Evolutionary conservation across 352 stramenopile genomes (phyloP).

Genomic region (Phytophthora ramorum): DNA sequence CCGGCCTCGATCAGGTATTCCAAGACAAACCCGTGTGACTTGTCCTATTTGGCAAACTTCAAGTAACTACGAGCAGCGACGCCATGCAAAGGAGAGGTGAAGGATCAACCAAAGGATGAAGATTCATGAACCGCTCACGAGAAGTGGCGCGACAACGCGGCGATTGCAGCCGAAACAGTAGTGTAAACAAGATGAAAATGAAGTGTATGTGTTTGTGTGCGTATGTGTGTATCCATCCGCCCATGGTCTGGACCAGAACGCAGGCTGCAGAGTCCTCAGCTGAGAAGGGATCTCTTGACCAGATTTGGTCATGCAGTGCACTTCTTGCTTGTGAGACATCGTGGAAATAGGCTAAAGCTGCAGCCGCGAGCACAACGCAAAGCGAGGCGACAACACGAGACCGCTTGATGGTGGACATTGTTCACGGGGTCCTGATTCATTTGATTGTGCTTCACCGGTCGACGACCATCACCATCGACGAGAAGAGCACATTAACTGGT

Average conservation of each 20-base stretch:
- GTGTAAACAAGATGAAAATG: constrained; percentile 24
- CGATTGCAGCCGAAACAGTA: constrained; percentile 10
- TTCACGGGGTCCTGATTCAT: neutral
- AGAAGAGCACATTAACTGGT: constrained; percentile 3
- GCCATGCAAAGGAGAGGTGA: constrained; percentile 13
- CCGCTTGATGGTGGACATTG: neutral
- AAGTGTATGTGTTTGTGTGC: neutral
- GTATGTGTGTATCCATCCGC: neutral
- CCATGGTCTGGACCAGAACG: constrained; percentile 14
- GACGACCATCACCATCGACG: neutral
- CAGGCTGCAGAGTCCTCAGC: constrained; percentile 6
- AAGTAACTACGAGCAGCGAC: constrained; percentile 36
- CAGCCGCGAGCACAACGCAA: neutral
- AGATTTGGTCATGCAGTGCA: constrained; percentile 21
- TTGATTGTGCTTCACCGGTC: too few species aligned
- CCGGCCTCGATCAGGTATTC: constrained; percentile 37
- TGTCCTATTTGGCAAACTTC: constrained; percentile 64
- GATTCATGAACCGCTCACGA: neutral
- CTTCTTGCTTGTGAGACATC: constrained; percentile 11
- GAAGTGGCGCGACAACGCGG: constrained; percentile 1
- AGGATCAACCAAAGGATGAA: constrained; percentile 12
- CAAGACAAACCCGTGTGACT: constrained; percentile 49
- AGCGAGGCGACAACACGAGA: neutral
- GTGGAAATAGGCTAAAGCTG: neutral
- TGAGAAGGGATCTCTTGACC: constrained; percentile 10